phyloP scores from a whole-genome alignment of 116 monocot species.

The Cymodocea nodosa region DNA sequence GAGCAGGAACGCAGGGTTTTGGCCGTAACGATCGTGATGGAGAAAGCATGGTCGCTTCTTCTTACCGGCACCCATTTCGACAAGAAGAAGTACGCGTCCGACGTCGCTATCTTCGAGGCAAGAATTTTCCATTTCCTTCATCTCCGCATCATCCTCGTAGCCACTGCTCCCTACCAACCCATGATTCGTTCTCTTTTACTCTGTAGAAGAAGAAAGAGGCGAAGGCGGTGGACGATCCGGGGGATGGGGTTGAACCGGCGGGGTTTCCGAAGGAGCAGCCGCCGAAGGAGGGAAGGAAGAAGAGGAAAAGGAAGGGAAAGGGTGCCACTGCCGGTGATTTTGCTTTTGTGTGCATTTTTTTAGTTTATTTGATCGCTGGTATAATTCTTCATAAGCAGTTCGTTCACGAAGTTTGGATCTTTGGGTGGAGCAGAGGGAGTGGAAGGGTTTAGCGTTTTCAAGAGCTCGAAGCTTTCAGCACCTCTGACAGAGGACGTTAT shows the following conservation, averaged over 20 bases:
- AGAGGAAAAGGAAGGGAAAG: conserved; percentile 43
- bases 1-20: too few species aligned
- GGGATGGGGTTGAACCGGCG: not conserved
- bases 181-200: not conserved
- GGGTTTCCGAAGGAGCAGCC: not conserved
- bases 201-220: conserved; percentile 11
- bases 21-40: conserved; percentile 16
- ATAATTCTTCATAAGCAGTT: not conserved
- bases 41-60: conserved; percentile 39
- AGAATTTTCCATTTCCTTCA: not conserved
- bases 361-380: not conserved
- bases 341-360: not conserved
- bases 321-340: conserved; percentile 12
- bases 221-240: not conserved
- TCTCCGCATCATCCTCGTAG: not conserved
- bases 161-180: not conserved
- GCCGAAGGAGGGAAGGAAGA: conserved; percentile 20
- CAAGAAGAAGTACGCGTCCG: conserved; percentile 46
- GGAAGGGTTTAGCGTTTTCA: conserved; percentile 31
- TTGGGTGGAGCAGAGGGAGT: conserved; percentile 8
- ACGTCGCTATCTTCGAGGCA: conserved; percentile 50
- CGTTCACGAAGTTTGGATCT: not conserved
- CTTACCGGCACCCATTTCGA: conserved; percentile 62
- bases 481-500: not conserved
- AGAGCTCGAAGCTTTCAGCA: conserved; percentile 10